phyloP scores from a whole-genome alignment of 2,329 filamentous ascomycete species.

The Epichloe uncinata region DNA sequence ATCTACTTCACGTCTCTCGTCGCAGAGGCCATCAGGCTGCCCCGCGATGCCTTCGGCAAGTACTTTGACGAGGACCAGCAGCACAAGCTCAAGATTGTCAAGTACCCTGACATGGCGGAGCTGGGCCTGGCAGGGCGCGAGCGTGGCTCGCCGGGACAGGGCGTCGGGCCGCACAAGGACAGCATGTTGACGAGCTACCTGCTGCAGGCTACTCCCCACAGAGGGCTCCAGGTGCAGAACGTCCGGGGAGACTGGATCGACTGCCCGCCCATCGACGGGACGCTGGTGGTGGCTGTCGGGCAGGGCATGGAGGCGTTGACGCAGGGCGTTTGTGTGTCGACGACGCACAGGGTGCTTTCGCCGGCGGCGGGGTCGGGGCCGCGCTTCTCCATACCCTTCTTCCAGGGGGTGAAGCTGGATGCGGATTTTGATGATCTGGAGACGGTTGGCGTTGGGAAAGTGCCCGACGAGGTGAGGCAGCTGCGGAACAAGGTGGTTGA shows the following conservation, averaged over 20 bases:
- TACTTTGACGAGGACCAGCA: constrained; percentile 67
- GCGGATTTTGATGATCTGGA: constrained; percentile 68
- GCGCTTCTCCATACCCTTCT: constrained; percentile 73
- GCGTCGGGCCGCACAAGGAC: constrained; percentile 71
- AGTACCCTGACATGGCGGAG: constrained; percentile 62
- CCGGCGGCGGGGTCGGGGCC: constrained; percentile 56
- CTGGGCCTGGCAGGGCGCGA: constrained; percentile 26
- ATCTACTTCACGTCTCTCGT: constrained; percentile 66
- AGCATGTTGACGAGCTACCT: constrained; percentile 74
- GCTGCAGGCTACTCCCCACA: constrained; percentile 64
- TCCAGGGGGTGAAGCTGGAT: constrained; percentile 73
- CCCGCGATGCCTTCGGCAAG: constrained; percentile 54
- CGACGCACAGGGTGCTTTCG: constrained; percentile 72
- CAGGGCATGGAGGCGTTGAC: constrained; percentile 80
- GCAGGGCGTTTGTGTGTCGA: constrained; percentile 66
- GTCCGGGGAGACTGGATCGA: constrained; percentile 67
- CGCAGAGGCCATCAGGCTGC: constrained; percentile 68
- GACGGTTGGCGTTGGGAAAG: constrained; percentile 37
- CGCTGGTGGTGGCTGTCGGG: constrained; percentile 76
- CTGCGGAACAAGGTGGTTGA: constrained; percentile 47
- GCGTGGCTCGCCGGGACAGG: constrained; percentile 34
- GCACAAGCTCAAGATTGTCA: constrained; percentile 83
- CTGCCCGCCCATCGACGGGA: constrained; percentile 60
- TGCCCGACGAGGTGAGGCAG: constrained; percentile 49
- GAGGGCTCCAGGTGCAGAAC: constrained; percentile 74